A percentile compares a stretch with the other conserved stretches of the same genome.
Evolutionary conservation across 768 basidiomycete species (phyloP).

Genomic region (Boletus vinaceobasis): DNA sequence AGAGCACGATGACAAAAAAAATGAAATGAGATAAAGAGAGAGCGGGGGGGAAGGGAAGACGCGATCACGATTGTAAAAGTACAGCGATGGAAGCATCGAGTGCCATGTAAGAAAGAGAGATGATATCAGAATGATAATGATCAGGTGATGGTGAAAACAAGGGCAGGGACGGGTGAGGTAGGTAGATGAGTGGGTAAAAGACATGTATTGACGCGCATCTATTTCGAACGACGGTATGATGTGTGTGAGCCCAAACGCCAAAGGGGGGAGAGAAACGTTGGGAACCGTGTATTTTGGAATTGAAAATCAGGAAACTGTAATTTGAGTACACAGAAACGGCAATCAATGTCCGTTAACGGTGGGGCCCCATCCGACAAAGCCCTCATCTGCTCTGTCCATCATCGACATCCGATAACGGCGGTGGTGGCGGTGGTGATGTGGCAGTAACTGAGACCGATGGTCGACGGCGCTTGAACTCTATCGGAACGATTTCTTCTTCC

Average conservation of each 20-base stretch:
- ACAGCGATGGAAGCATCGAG: constrained; percentile 14
- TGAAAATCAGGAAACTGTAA: constrained; percentile 20
- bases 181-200: constrained; percentile 1
- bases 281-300: constrained; percentile 5
- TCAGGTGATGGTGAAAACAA: not conserved
- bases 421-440: constrained; percentile 24
- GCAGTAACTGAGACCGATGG: constrained; percentile 30
- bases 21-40: not conserved
- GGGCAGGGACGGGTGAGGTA: not conserved
- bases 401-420: constrained; percentile 17
- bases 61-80: constrained; percentile 13
- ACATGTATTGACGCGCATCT: constrained; percentile 16
- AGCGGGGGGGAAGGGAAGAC: not conserved
- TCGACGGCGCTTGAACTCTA: constrained; percentile 35
- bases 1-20: not conserved
- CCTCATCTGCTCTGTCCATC: constrained; percentile 11
- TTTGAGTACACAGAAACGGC: constrained; percentile 8
- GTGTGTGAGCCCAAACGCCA: constrained; percentile 14
- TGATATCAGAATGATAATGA: constrained; percentile 12
- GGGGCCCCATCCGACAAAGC: not conserved
- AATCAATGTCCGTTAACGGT: constrained; percentile 10
- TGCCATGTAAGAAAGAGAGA: constrained; percentile 2
- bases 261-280: constrained; percentile 1
- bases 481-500: constrained; percentile 35
- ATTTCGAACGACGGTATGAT: constrained; percentile 15